Evolutionary conservation across 2,329 filamentous ascomycete genomes (phyloP).

Genomic region (Penicillium sp.): DNA sequence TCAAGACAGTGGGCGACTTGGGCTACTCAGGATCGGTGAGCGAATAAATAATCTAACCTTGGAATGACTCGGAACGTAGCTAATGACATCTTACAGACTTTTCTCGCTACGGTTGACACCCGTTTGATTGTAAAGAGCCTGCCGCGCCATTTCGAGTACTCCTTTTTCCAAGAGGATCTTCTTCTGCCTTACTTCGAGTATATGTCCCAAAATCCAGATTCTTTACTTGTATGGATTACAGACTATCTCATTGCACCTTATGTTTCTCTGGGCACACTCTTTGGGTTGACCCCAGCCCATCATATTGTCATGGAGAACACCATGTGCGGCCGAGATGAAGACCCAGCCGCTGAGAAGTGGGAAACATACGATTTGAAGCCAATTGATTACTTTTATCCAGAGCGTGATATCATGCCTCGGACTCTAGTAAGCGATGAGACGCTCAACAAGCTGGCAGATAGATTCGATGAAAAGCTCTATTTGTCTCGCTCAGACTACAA

Average conservation of each 20-base stretch:
- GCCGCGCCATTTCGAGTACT: constrained; percentile 68
- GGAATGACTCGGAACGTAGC: not conserved
- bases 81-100: constrained; percentile 51
- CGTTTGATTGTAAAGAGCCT: constrained; percentile 72
- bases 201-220: constrained; percentile 61
- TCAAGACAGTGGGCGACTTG: constrained; percentile 66
- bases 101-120: constrained; percentile 68
- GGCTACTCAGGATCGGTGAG: constrained; percentile 70
- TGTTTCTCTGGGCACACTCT: constrained; percentile 58
- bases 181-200: constrained; percentile 65
- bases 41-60: not conserved
- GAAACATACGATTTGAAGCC: constrained; percentile 76
- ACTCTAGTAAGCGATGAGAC: constrained; percentile 64
- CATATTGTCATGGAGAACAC: constrained; percentile 81
- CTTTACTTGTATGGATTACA: constrained; percentile 69
- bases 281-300: constrained; percentile 66
- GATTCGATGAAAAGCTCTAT: constrained; percentile 66
- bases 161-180: constrained; percentile 68
- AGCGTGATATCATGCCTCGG: constrained; percentile 69
- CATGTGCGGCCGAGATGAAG: constrained; percentile 59
- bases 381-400: constrained; percentile 72
- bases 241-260: constrained; percentile 64
- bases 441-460: constrained; percentile 65
- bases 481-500: constrained; percentile 58
- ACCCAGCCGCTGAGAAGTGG: constrained; percentile 54